phyloP scores from a whole-genome alignment of 495 filamentous ascomycete genomes.

The Xylaria sp. region DNA sequence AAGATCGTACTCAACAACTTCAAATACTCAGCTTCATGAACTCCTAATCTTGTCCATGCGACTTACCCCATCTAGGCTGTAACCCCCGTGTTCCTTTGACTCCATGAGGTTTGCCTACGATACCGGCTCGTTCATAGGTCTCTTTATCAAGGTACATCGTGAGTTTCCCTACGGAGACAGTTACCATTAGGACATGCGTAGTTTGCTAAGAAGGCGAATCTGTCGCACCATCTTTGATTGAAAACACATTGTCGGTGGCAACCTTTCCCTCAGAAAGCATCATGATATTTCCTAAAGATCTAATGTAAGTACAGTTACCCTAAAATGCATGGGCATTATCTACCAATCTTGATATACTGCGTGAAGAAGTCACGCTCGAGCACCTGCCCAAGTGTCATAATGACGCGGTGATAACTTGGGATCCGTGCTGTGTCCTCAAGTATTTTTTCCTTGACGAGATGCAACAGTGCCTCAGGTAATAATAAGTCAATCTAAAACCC shows the following conservation, averaged over 20 bases:
- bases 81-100: conserved; percentile 60
- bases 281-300: conserved; percentile 73
- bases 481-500: conserved; percentile 71
- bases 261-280: conserved; percentile 89
- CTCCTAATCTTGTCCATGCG: not conserved
- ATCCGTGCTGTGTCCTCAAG: conserved; percentile 37
- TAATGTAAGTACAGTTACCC: not conserved
- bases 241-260: conserved; percentile 82
- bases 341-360: conserved; percentile 86
- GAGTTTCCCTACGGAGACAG: conserved; percentile 64
- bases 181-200: conserved; percentile 16
- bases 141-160: conserved; percentile 82
- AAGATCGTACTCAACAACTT: conserved; percentile 84
- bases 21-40: conserved; percentile 14
- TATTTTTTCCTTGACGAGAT: conserved; percentile 64
- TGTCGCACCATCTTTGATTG: conserved; percentile 68
- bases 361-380: conserved; percentile 83
- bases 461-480: conserved; percentile 71
- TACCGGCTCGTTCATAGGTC: conserved; percentile 82
- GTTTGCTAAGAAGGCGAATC: not conserved
- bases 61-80: conserved; percentile 59
- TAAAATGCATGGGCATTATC: not conserved
- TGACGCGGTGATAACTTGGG: conserved; percentile 70
- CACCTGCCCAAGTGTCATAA: conserved; percentile 74
- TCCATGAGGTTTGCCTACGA: conserved; percentile 74